A percentile compares a stretch with the other conserved stretches of the same genome.
Conservation (phyloP, 306 rosid species). For the Gillenia trifoliata region DNA sequence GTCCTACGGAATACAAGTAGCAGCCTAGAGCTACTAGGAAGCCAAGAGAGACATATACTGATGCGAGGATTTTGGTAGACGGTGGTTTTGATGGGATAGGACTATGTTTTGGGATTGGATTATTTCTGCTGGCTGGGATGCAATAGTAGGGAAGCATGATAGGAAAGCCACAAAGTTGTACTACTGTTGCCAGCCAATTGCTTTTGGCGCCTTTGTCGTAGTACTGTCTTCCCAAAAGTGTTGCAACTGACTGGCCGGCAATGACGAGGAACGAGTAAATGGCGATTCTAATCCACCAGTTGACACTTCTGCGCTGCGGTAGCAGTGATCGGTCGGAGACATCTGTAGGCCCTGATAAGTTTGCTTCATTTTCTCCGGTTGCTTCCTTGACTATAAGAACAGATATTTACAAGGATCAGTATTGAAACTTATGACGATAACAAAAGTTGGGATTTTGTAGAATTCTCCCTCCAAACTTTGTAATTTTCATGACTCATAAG, state of each 20-base stretch:
- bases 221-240: conserved; percentile 33
- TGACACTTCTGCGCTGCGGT: not conserved
- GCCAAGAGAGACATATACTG: conserved; percentile 31
- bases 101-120: not conserved
- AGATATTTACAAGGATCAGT: not conserved
- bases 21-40: conserved; percentile 13
- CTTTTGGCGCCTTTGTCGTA: conserved; percentile 35
- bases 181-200: conserved; percentile 30
- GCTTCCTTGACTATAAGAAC: conserved; percentile 1
- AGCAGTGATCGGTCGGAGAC: not conserved
- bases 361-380: not conserved
- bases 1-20: conserved; percentile 29
- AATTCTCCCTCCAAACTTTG: not conserved
- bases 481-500: not conserved
- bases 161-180: conserved; percentile 34
- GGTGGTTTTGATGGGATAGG: not conserved
- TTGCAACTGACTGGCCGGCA: conserved; percentile 28
- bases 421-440: not conserved
- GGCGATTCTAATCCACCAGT: conserved; percentile 27
- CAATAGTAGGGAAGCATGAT: conserved; percentile 28
- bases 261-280: conserved; percentile 16
- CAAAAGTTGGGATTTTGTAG: not conserved
- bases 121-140: conserved; percentile 14
- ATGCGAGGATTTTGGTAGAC: conserved; percentile 2
- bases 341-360: not conserved